Conservation (phyloP, 441 rosid genomes). For the Omphalea diandra region DNA sequence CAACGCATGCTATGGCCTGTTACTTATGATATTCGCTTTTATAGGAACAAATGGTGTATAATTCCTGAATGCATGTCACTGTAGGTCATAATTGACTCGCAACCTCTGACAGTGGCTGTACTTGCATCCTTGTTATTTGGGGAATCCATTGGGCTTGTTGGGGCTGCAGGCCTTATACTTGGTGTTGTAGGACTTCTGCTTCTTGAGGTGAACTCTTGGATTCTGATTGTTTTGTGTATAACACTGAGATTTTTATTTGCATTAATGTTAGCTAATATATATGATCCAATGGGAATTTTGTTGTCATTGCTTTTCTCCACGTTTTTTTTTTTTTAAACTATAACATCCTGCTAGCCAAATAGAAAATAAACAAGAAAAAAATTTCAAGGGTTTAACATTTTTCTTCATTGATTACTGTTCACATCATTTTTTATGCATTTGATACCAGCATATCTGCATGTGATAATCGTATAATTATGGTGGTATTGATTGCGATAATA, state of each 20-base stretch:
- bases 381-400: neutral
- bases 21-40: neutral
- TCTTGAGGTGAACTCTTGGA: slow-evolving; percentile 57
- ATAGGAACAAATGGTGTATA: neutral
- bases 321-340: neutral
- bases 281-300: neutral
- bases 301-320: neutral
- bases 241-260: neutral
- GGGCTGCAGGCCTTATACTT: slow-evolving; percentile 79
- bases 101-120: slow-evolving; percentile 85
- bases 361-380: neutral
- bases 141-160: slow-evolving; percentile 77
- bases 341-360: neutral
- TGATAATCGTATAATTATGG: neutral
- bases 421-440: neutral
- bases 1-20: neutral
- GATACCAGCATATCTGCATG: neutral
- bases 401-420: neutral
- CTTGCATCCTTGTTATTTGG: slow-evolving; percentile 80
- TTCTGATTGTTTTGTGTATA: neutral
- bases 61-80: slow-evolving; percentile 1
- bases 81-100: slow-evolving; percentile 94
- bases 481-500: too few species aligned
- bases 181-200: slow-evolving; percentile 84
- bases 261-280: neutral